phyloP scores from a whole-genome alignment of 2,329 filamentous ascomycete species.

The Penicillium sp. region DNA sequence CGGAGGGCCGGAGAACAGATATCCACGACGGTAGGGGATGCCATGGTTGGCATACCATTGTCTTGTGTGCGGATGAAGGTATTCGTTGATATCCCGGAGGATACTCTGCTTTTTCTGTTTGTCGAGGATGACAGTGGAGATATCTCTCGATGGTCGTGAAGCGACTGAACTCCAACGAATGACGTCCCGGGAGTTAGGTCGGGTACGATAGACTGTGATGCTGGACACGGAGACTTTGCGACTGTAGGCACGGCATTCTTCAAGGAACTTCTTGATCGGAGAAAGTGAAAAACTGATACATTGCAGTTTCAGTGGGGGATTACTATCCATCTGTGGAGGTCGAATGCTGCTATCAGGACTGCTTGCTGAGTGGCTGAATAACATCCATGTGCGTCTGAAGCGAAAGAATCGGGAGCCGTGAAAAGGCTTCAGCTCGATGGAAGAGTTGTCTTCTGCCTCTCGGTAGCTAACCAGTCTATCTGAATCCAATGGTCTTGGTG shows the following conservation, averaged over 20 bases:
- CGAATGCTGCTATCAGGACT: neutral
- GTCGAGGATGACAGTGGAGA: neutral
- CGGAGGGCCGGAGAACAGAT: constrained; percentile 65
- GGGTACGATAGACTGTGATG: neutral
- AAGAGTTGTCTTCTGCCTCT: neutral
- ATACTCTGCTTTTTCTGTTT: constrained; percentile 62
- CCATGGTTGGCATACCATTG: constrained; percentile 73
- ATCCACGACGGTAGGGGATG: constrained; percentile 73
- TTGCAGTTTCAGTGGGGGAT: neutral
- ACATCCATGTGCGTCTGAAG: neutral
- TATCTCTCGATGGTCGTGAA: neutral
- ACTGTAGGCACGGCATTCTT: neutral
- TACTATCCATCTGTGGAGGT: neutral
- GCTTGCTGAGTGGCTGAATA: neutral
- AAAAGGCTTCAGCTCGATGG: neutral
- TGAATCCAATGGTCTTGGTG: neutral
- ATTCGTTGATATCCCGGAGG: constrained; percentile 72
- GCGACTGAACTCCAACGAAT: neutral
- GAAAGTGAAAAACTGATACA: neutral
- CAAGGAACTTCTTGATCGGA: neutral
- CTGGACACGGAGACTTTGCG: neutral
- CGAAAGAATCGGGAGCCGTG: neutral
- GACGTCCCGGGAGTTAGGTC: neutral
- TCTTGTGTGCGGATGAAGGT: constrained; percentile 63
- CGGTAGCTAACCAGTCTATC: neutral